Evolutionary conservation across 2,329 filamentous ascomycete genomes (phyloP), one percentile per base, ranked within the genome.

Genomic region (Fusarium sp.): DNA sequence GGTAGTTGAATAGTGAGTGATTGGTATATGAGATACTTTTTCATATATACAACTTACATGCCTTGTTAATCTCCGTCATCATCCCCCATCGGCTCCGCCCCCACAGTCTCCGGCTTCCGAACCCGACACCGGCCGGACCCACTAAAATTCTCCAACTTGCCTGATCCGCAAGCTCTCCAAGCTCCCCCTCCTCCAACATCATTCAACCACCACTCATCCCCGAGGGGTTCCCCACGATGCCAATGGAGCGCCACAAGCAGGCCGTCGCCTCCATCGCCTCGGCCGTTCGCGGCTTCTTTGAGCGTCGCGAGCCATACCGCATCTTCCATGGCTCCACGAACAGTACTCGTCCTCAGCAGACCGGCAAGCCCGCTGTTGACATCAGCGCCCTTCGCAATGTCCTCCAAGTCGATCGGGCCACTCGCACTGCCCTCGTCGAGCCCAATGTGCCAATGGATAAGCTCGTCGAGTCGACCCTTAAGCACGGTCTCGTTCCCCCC

Each of bases 321-420:
- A 92, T 95, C 78, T 93, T 90, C 75, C 93, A 95, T 82, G 93
- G 93, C 69, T 90, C 92, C 1, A 94, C 93, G 14, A 94, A 94
- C 83, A 93, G 90, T 81, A 95, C 93, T 37, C 90, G 93, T 14
- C 87, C 86, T 10, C 82, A 84, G 37, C 85, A 85, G 47, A 82
- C 81, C 37, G 79, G 81, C 20, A 85, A 87, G 78, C 88, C 88
- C 76, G 88, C 90, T 27, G 86, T 95, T 66, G 92, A 94, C 80
- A 94, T 92, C 54, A 92, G 90, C 80, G 77, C 80, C 4, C 87
- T 95, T n/a, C 87, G 85, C 73, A 87, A 89, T 80, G 88, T 95
- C 18, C 84, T 95, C 14, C 81, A 85, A 5, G 83, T 95, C 57
- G 87, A 94, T 76, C 79, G 74, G 0, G 75, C 82, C 1, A 79